A percentile compares a stretch with the other conserved stretches of the same genome.
Conservation (phyloP, 495 filamentous ascomycete genomes). For the Aeminium ludgeri region DNA sequence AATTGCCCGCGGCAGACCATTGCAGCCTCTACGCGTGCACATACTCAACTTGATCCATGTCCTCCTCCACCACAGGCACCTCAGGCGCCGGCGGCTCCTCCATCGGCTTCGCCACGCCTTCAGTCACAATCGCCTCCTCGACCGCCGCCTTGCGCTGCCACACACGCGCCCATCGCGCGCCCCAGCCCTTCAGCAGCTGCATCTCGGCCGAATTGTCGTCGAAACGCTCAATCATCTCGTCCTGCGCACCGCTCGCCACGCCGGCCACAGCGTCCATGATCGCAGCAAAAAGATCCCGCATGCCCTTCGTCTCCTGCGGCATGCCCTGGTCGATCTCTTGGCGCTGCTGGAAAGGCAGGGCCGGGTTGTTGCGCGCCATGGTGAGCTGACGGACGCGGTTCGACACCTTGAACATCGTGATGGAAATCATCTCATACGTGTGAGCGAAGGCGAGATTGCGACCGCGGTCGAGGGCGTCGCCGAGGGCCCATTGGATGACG, state of each 20-base stretch:
- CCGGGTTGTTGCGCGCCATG: constrained; percentile 35
- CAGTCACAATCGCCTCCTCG: constrained; percentile 46
- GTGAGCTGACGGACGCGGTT: constrained; percentile 74
- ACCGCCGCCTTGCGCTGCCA: constrained; percentile 69
- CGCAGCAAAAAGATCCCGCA: constrained; percentile 59
- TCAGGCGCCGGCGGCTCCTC: constrained; percentile 8
- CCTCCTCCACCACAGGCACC: background rate
- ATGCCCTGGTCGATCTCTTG: constrained; percentile 48
- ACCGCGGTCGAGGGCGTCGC: constrained; percentile 44
- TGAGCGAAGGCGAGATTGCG: constrained; percentile 52
- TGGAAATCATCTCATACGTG: constrained; percentile 75
- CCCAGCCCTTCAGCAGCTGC: constrained; percentile 62
- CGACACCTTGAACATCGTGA: constrained; percentile 84
- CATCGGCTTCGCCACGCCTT: constrained; percentile 18
- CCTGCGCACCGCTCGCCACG: constrained; percentile 56
- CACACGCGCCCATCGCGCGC: constrained; percentile 66
- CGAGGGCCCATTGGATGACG: constrained; percentile 78
- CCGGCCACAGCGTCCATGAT: constrained; percentile 66
- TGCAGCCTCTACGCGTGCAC: background rate
- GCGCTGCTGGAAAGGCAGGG: constrained; percentile 42
- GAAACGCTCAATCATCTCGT: constrained; percentile 43
- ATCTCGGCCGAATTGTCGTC: constrained; percentile 34
- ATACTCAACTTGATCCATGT: constrained; percentile 13
- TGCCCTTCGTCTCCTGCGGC: constrained; percentile 45
- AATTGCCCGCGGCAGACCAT: too few relatives aligned